phyloP scores from a whole-genome alignment of 1,284 basidiomycete genomes.

The Grifola frondosa region DNA sequence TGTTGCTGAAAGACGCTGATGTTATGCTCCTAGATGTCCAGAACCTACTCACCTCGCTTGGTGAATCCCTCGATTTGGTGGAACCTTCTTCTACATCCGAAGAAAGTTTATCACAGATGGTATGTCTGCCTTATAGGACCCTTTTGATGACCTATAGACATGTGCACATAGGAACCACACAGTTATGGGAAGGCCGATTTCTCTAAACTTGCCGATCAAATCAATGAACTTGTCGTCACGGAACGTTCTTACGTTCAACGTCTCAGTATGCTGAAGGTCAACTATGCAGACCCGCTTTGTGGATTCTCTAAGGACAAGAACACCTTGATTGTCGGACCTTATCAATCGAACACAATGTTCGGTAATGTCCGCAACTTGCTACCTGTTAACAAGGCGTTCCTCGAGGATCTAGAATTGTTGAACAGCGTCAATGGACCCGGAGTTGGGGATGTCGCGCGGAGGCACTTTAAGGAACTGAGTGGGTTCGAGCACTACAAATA shows the following conservation, averaged over 20 bases:
- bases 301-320: constrained; percentile 82
- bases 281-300: constrained; percentile 90
- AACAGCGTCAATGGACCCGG: constrained; percentile 56
- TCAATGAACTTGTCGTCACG: constrained; percentile 76
- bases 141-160: not conserved
- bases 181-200: constrained; percentile 61
- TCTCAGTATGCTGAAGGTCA: constrained; percentile 69
- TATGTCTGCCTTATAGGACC: constrained; percentile 6
- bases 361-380: constrained; percentile 91
- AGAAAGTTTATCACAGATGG: constrained; percentile 12
- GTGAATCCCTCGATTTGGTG: constrained; percentile 54
- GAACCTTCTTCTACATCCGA: constrained; percentile 16
- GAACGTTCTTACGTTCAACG: constrained; percentile 79
- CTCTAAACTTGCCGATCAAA: constrained; percentile 62
- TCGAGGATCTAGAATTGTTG: constrained; percentile 84
- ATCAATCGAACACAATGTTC: constrained; percentile 91
- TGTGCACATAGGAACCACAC: constrained; percentile 31
- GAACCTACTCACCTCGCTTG: constrained; percentile 74
- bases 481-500: constrained; percentile 91
- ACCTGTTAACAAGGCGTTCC: constrained; percentile 85
- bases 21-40: constrained; percentile 58
- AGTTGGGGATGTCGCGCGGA: constrained; percentile 83
- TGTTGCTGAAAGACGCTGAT: no score
- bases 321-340: constrained; percentile 83
- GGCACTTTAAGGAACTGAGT: constrained; percentile 77